A percentile compares a stretch with the other conserved stretches of the same genome.
These are phyloP conservation scores for Rhazya stricta DNA, from an alignment of 257 asterid species.

Conservation along the genomic window DNA sequence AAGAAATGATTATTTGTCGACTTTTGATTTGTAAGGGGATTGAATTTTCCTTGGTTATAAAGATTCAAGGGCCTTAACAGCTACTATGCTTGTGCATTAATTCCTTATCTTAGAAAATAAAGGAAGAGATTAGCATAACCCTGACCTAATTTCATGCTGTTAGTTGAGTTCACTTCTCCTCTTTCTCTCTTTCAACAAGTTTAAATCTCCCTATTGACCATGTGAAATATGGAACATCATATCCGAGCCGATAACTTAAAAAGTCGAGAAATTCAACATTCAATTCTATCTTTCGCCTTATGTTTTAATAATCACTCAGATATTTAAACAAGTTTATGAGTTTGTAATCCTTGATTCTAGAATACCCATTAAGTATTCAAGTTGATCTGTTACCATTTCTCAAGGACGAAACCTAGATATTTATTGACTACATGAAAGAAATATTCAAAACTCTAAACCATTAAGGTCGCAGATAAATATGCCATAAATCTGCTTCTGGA, in stretches of 20 bases:
- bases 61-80: slow-evolving; percentile 19
- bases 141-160: slow-evolving; percentile 20
- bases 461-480: not conserved
- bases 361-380: too few relatives aligned
- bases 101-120: slow-evolving; percentile 21
- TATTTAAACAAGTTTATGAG: too few relatives aligned
- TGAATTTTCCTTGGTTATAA: slow-evolving; percentile 23
- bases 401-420: not conserved
- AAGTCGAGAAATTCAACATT: too few relatives aligned
- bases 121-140: slow-evolving; percentile 9
- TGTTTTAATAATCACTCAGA: too few relatives aligned
- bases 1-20: not conserved
- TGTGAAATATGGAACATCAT: not conserved
- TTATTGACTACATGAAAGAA: not conserved
- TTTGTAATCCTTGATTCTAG: too few relatives aligned
- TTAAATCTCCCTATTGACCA: not conserved
- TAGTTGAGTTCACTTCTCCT: slow-evolving; percentile 17
- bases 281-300: too few relatives aligned
- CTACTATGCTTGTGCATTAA: not conserved
- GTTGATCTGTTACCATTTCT: not conserved
- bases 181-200: not conserved
- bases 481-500: not conserved
- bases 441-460: not conserved
- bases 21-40: not conserved
- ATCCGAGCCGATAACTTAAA: not conserved